Evolutionary conservation across 768 basidiomycete genomes (phyloP), one percentile per base, ranked within the genome.

Genomic region (Leccinellum luteum): DNA sequence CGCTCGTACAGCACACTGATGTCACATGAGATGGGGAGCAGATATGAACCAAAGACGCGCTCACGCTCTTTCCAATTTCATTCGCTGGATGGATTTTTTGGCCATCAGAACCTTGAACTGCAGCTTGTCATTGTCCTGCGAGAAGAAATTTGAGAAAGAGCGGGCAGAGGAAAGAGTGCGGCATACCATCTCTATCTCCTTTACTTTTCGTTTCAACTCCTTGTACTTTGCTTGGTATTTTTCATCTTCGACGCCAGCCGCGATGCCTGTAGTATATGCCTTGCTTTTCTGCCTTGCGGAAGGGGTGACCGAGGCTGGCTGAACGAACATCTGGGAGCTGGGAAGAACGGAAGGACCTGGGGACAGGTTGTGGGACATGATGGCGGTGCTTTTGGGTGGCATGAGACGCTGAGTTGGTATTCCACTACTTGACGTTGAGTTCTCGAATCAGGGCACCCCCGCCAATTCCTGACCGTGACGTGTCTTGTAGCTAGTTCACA

Each of bases 141-240:
- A 8, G 54, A 51, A 61, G 30, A 55, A 30, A 1, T 41, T 51
- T 15, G 19, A 56, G 32, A 62, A 52, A 49, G 35, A 54, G 52
- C 35, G 58, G 48, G 49, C 14, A 38, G 43, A 48, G 25, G 23
- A 19, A 41, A 32, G 28, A 34, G 43, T 17, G 44, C 9, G 64
- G 82, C 87, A 64, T 59, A 91, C 92, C 31, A 79, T 73, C 75
- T 94, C 92, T 61, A 93, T 89, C 73, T 93, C 90, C 69, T 85
- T 88, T 57, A 93, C 90, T 76, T 92, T 92, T 74, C 86, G 82
- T 73, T 90, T 92, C 61, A 94, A 78, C 57, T 94, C 91, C 72
- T 85, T 90, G 77, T 93, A 94, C 74, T 93, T 93, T 67, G 84
- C 81, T 58, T 90, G 87, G 71, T 93, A 94, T 74, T 91, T 92